These are phyloP conservation scores for Prosopis cineraria DNA, from an alignment of 306 rosid species.

Conservation along the genomic window DNA sequence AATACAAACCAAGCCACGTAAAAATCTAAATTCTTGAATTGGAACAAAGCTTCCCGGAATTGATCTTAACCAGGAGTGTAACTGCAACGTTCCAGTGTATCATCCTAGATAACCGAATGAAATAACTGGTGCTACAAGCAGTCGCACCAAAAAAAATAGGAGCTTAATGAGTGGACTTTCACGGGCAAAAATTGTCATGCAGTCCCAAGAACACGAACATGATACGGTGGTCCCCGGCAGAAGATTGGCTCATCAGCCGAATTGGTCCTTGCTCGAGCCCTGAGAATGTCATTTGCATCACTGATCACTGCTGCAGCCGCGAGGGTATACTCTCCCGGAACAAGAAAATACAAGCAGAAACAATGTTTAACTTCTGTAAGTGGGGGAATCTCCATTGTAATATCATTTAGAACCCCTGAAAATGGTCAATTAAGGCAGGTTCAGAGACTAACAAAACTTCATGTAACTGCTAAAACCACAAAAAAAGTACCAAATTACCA, in stretches of 20 bases:
- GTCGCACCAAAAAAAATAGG: constrained; percentile 20
- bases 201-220: constrained; percentile 69
- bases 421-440: background rate
- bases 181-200: constrained; percentile 39
- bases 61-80: constrained; percentile 25
- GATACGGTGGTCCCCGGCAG: constrained; percentile 95
- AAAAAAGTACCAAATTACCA: constrained; percentile 50
- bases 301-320: constrained; percentile 79
- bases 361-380: constrained; percentile 72
- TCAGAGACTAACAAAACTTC: constrained; percentile 25
- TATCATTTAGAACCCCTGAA: constrained; percentile 78
- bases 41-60: constrained; percentile 21
- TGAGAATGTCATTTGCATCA: constrained; percentile 79
- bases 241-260: constrained; percentile 82
- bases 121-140: constrained; percentile 4
- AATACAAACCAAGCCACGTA: constrained; percentile 25
- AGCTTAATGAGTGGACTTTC: constrained; percentile 13
- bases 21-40: constrained; percentile 30
- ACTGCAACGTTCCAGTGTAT: background rate
- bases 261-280: constrained; percentile 76
- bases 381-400: constrained; percentile 78
- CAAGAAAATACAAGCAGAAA: constrained; percentile 85
- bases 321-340: constrained; percentile 90
- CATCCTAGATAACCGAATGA: constrained; percentile 25
- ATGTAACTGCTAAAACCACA: background rate